A percentile compares a stretch with the other conserved stretches of the same genome.
phyloP scores from a whole-genome alignment of 805 yeast genomes.

The Wickerhamiella domercqiae region DNA sequence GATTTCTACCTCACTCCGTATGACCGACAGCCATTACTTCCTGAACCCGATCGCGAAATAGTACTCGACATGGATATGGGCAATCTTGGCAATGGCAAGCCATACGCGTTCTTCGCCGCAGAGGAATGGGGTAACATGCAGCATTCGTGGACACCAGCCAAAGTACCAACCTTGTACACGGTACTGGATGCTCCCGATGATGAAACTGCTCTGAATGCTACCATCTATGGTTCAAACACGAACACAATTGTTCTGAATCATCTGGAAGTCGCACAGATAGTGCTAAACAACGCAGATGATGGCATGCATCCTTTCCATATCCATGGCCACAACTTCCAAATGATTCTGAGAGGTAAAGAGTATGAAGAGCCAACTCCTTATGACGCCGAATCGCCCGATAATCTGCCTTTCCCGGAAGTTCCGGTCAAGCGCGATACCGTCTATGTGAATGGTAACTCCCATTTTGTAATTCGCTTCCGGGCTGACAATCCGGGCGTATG shows the following conservation, averaged over 20 bases:
- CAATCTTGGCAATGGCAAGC: conserved; percentile 69
- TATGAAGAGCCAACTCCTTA: conserved; percentile 30
- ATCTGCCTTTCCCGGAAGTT: conserved; percentile 44
- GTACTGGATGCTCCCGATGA: conserved; percentile 44
- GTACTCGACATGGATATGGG: conserved; percentile 64
- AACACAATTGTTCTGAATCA: conserved; percentile 53
- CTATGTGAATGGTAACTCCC: conserved; percentile 67
- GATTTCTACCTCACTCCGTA: conserved; percentile 62
- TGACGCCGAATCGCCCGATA: conserved; percentile 29
- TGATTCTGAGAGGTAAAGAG: conserved; percentile 43
- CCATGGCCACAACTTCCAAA: conserved; percentile 78
- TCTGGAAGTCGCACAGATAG: conserved; percentile 54
- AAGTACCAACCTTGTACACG: conserved; percentile 69
- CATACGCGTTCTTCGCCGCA: conserved; percentile 89
- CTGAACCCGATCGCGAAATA: conserved; percentile 49
- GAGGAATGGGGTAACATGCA: no score
- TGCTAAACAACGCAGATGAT: conserved; percentile 62
- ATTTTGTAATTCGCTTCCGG: conserved; percentile 70
- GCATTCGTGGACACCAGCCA: conserved; percentile 61
- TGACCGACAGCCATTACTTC: conserved; percentile 35
- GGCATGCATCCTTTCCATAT: conserved; percentile 90
- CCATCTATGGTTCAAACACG: conserved; percentile 66
- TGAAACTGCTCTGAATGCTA: conserved; percentile 32
- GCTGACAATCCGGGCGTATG: conserved; percentile 97
- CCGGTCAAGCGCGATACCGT: conserved; percentile 80